Evolutionary conservation across 331 rosid genomes (phyloP).

Genomic region (Erythrophleum ivorense): DNA sequence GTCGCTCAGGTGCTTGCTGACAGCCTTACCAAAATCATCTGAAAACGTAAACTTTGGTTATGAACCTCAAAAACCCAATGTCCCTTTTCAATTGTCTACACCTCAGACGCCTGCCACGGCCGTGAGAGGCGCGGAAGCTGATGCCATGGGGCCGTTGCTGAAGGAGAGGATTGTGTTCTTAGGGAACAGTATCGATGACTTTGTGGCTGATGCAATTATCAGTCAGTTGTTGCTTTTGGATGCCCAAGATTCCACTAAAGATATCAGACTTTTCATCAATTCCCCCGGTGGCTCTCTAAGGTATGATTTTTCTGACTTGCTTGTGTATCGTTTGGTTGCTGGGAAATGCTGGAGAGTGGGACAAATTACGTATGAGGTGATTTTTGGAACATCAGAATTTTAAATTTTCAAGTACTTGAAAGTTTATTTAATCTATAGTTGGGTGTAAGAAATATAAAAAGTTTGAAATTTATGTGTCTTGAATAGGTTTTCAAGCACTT

Average conservation of each 20-base stretch:
- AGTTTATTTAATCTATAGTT: no score
- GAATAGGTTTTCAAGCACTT: not conserved
- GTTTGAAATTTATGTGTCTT: no score
- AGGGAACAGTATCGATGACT: slow-evolving; percentile 80
- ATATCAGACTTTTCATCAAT: slow-evolving; percentile 84
- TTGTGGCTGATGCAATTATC: slow-evolving; percentile 86
- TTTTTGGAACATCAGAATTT: not conserved
- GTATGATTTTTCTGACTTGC: slow-evolving; percentile 30
- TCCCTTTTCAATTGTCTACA: slow-evolving; percentile 45
- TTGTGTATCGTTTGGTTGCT: not conserved
- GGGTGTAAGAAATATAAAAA: no score
- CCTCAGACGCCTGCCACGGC: slow-evolving; percentile 68
- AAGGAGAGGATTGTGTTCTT: slow-evolving; percentile 92
- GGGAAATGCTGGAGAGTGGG: not conserved
- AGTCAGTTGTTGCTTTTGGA: slow-evolving; percentile 89
- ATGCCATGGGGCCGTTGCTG: slow-evolving; percentile 82
- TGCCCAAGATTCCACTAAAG: slow-evolving; percentile 77
- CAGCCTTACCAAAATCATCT: slow-evolving; percentile 38
- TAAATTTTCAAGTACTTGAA: no score
- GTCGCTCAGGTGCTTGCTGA: slow-evolving; percentile 36
- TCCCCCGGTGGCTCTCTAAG: slow-evolving; percentile 93
- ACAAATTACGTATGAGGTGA: not conserved
- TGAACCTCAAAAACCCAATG: slow-evolving; percentile 29
- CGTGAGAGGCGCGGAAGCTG: slow-evolving; percentile 71
- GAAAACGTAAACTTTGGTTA: slow-evolving; percentile 38